phyloP scores from a whole-genome alignment of 306 rosid genomes.

The Begonia loranthoides region DNA sequence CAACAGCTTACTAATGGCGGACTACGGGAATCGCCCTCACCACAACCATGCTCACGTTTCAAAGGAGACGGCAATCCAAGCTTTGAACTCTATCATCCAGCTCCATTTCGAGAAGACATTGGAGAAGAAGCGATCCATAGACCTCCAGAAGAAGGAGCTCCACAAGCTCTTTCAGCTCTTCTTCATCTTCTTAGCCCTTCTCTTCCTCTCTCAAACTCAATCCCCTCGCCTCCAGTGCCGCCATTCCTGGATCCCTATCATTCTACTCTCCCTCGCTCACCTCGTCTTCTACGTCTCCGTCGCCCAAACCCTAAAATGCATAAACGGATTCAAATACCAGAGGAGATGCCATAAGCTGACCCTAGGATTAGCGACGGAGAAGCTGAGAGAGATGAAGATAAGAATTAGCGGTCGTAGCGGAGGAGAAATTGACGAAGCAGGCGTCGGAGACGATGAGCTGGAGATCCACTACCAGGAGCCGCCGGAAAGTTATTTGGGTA shows the following conservation, averaged over 20 bases:
- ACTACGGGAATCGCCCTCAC: conserved; percentile 26
- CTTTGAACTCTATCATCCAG: conserved; percentile 73
- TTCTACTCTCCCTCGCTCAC: conserved; percentile 64
- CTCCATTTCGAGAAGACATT: conserved; percentile 95
- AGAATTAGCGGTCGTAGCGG: conserved; percentile 9
- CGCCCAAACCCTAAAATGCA: conserved; percentile 75
- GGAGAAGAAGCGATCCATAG: conserved; percentile 73
- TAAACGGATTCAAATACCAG: conserved; percentile 92
- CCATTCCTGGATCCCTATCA: conserved; percentile 88
- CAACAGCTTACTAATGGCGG: conserved; percentile 28
- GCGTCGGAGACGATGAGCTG: conserved; percentile 37
- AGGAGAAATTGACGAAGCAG: conserved; percentile 19
- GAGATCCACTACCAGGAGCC: conserved; percentile 94
- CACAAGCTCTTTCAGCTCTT: conserved; percentile 60
- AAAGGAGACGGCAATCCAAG: conserved; percentile 59
- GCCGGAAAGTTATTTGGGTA: conserved; percentile 67
- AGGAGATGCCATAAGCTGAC: conserved; percentile 92
- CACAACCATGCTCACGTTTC: conserved; percentile 22
- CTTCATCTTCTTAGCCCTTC: conserved; percentile 55
- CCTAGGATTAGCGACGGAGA: conserved; percentile 66
- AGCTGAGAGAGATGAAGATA: conserved; percentile 58
- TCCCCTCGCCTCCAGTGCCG: conserved; percentile 71
- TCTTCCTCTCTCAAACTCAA: conserved; percentile 33
- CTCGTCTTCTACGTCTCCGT: conserved; percentile 83
- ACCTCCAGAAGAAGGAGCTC: conserved; percentile 78